These are phyloP conservation scores for Mycena floridula DNA, from an alignment of 768 basidiomycete species.

Conservation along the genomic window DNA sequence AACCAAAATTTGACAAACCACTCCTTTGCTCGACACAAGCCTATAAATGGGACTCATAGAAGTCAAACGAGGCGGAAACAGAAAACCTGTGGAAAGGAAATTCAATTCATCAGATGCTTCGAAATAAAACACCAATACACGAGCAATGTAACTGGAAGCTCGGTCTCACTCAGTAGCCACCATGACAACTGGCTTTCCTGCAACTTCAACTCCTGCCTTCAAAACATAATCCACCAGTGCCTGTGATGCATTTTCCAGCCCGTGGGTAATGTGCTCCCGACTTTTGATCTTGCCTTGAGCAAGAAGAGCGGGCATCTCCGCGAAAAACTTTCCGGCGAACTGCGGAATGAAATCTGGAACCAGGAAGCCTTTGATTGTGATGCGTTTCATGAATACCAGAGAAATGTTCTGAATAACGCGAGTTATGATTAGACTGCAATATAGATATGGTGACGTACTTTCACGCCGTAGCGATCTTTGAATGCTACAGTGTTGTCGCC, in stretches of 20 bases:
- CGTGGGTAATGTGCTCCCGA: constrained; percentile 23
- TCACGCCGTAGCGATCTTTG: constrained; percentile 1
- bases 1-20: too few species aligned
- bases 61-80: too few species aligned
- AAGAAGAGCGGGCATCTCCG: constrained; percentile 19
- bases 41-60: too few species aligned
- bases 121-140: too few species aligned
- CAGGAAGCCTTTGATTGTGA: constrained; percentile 24
- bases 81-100: too few species aligned
- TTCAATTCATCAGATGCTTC: too few species aligned
- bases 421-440: not conserved
- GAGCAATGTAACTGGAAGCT: too few species aligned
- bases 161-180: too few species aligned
- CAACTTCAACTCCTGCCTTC: constrained; percentile 25
- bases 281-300: constrained; percentile 23
- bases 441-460: not conserved
- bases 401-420: constrained; percentile 12
- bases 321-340: constrained; percentile 22
- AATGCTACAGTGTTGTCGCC: not conserved
- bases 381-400: constrained; percentile 18
- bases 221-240: constrained; percentile 27
- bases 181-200: constrained; percentile 29
- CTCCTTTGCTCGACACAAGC: too few species aligned
- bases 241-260: constrained; percentile 26
- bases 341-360: constrained; percentile 14